Conservation (phyloP, 345 rosid genomes). For the Syzygium aqueum region DNA sequence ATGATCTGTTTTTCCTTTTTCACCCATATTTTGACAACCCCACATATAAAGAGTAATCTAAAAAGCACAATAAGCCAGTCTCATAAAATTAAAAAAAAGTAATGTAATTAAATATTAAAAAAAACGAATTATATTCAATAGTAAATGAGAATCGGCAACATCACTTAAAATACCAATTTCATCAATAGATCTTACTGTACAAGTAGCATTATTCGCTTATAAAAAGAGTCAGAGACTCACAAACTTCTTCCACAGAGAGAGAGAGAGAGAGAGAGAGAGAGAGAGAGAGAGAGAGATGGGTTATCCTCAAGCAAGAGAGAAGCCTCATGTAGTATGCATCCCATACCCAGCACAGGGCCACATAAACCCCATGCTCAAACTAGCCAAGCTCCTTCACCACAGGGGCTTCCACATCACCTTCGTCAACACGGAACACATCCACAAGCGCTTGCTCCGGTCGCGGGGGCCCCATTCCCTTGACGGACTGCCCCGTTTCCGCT, state of each 20-base stretch:
- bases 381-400: slow-evolving; percentile 26
- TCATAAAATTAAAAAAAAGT: background rate
- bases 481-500: slow-evolving; percentile 14
- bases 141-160: background rate
- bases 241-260: background rate
- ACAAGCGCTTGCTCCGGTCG: slow-evolving; percentile 14
- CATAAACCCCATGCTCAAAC: slow-evolving; percentile 15
- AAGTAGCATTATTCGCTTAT: background rate
- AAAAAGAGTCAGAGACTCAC: background rate
- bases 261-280: too few relatives aligned
- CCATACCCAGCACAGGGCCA: slow-evolving; percentile 33
- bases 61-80: background rate
- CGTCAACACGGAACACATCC: slow-evolving; percentile 19
- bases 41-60: background rate
- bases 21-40: background rate
- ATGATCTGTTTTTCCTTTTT: background rate
- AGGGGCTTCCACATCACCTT: slow-evolving; percentile 26
- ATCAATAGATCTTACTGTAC: background rate
- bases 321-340: slow-evolving; percentile 22
- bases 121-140: background rate
- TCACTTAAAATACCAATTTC: background rate
- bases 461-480: slow-evolving; percentile 4
- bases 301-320: background rate
- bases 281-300: too few relatives aligned
- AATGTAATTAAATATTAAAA: background rate